Percentiles rank a stretch among this genome's conserved stretches.
Evolutionary conservation across 1,284 basidiomycete species (phyloP).

Genomic region (Moniliophthora roreri): DNA sequence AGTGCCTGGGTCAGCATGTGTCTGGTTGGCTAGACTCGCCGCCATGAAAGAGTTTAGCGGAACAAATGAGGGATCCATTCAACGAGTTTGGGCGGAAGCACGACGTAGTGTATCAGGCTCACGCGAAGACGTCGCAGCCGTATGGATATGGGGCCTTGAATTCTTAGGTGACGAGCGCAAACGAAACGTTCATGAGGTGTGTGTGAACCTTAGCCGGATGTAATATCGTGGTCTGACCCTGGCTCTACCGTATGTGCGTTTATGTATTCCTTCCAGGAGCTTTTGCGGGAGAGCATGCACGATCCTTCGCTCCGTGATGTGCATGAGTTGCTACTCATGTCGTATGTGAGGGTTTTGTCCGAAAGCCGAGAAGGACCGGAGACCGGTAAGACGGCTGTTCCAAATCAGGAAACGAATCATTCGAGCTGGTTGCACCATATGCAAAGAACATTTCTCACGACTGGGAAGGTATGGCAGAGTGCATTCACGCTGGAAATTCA

Average conservation of each 20-base stretch:
- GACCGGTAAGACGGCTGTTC: conserved; percentile 28
- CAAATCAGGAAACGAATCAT: conserved; percentile 14
- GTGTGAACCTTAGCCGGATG: conserved; percentile 8
- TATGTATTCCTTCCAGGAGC: conserved; percentile 29
- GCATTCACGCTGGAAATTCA: conserved; percentile 35
- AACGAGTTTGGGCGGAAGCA: conserved; percentile 42
- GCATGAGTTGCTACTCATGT: conserved; percentile 48
- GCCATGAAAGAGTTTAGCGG: conserved; percentile 37
- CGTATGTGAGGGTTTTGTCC: conserved; percentile 38
- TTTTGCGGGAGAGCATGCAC: conserved; percentile 50
- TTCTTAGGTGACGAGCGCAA: conserved; percentile 22
- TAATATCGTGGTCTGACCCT: background rate
- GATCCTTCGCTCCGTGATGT: conserved; percentile 44
- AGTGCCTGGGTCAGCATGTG: conserved; percentile 30
- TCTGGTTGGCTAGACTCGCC: conserved; percentile 57
- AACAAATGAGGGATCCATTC: conserved; percentile 26
- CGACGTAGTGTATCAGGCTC: conserved; percentile 33
- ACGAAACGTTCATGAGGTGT: conserved; percentile 38
- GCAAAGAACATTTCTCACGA: conserved; percentile 40
- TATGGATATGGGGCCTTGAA: conserved; percentile 55
- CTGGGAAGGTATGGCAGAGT: conserved; percentile 42
- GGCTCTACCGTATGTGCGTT: conserved; percentile 13
- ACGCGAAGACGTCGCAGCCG: conserved; percentile 31
- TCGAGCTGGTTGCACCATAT: conserved; percentile 37
- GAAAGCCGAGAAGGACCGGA: conserved; percentile 22